Evolutionary conservation across 2,329 filamentous ascomycete species (phyloP).

Genomic region (Ophiostoma populinum): DNA sequence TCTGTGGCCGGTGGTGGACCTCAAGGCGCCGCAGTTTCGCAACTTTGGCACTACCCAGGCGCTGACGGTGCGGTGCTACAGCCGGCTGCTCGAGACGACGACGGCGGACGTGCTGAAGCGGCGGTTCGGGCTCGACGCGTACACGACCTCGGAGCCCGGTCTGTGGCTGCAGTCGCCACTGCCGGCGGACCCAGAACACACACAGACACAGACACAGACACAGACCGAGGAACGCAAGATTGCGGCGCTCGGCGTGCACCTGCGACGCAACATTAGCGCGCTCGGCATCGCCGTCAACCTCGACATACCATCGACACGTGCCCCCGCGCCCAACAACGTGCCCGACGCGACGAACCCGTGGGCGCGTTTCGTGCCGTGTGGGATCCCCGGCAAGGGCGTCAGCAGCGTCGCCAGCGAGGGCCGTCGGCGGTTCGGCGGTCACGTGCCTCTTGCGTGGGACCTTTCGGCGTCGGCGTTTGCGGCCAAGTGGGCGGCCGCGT

Average conservation of each 20-base stretch:
- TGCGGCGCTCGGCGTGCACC: slow-evolving; percentile 80
- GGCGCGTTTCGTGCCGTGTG: slow-evolving; percentile 74
- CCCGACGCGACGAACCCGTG: slow-evolving; percentile 33
- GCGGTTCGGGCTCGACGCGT: slow-evolving; percentile 41
- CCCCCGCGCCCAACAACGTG: background rate
- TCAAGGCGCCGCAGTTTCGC: slow-evolving; percentile 28
- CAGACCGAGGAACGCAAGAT: slow-evolving; percentile 46
- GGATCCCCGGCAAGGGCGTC: slow-evolving; percentile 59
- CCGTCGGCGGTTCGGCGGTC: slow-evolving; percentile 8
- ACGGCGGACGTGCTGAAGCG: slow-evolving; percentile 47
- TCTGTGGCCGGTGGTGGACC: slow-evolving; percentile 80
- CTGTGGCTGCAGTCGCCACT: slow-evolving; percentile 47
- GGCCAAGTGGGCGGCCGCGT: slow-evolving; percentile 7
- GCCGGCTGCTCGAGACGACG: slow-evolving; percentile 58
- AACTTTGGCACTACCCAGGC: slow-evolving; percentile 23
- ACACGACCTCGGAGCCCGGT: slow-evolving; percentile 59
- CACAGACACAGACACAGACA: background rate
- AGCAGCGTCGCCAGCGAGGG: slow-evolving; percentile 50
- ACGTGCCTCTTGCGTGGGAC: slow-evolving; percentile 8
- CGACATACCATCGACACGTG: slow-evolving; percentile 31
- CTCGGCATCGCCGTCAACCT: slow-evolving; percentile 74
- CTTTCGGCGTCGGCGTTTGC: slow-evolving; percentile 8
- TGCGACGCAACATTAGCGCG: slow-evolving; percentile 65
- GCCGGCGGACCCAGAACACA: background rate
- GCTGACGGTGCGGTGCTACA: slow-evolving; percentile 59